These are phyloP conservation scores for Saccharomyces hybrid DNA, from an alignment of 1,139 yeast species.

Conservation along the genomic window DNA sequence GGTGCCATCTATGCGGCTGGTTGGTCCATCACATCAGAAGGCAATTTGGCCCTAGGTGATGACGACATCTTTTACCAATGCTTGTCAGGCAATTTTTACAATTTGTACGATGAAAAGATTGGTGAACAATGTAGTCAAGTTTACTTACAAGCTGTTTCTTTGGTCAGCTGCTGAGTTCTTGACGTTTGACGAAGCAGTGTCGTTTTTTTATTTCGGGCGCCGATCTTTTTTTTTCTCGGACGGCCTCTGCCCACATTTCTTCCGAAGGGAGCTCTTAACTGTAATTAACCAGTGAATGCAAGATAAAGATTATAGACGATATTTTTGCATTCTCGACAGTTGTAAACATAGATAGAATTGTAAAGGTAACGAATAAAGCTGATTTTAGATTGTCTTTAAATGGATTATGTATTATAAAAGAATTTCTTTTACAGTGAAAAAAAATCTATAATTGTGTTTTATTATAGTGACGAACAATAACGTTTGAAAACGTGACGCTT, in stretches of 20 bases:
- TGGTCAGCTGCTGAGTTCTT: constrained; percentile 46
- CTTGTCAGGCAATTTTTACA: constrained; percentile 74
- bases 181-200: no score
- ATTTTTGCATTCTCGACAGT: background rate
- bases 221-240: no score
- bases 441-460: background rate
- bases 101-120: constrained; percentile 64
- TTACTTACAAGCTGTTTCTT: constrained; percentile 55
- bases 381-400: background rate
- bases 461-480: constrained; percentile 1
- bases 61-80: constrained; percentile 68
- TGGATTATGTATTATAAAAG: background rate
- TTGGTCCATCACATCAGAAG: constrained; percentile 62
- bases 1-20: constrained; percentile 84
- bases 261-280: no score
- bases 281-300: no score
- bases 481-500: background rate
- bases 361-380: no score
- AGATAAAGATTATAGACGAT: background rate
- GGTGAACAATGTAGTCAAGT: constrained; percentile 64
- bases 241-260: no score
- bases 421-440: background rate
- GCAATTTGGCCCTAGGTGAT: constrained; percentile 66
- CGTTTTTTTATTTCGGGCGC: no score
- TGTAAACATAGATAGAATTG: no score